Evolutionary conservation across 768 basidiomycete genomes (phyloP), one percentile per base, ranked within the genome.

Genomic region (Termitomyces bulborhizus): DNA sequence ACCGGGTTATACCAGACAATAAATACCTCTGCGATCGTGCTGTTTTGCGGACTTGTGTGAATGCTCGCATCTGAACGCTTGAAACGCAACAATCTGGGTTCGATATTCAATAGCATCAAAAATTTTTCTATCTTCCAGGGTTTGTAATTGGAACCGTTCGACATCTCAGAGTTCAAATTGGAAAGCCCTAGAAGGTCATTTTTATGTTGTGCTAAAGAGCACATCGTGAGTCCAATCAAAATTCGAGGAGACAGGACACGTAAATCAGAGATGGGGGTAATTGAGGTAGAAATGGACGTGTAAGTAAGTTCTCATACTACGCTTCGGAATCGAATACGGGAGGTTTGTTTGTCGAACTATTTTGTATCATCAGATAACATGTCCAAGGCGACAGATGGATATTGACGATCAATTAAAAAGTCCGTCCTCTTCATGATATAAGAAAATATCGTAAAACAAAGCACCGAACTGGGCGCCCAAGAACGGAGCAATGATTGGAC

Each of bases 401-500:
- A 70, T 73, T 53, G 58, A 82, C 83, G 74, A 72, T 60, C 63
- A 65, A 61, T 81, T 84, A 46, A 83, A 63, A 32, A 73, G 59
- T 46, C 76, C 78, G 48, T 86, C 82, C 1, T 72, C 60, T 39
- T 83, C 84, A 31, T 78, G 76, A 64, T 78, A 88, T 53, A 88
- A 60, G 58, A 88, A 75, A 6, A 70, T 53, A 57, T 90, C 87
- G 57, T 90, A 90, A 54, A 81, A 64, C 48, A 82, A 66, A 6
- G 77, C 70, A 9, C 79, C 88, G 26, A 68, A 66, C 60, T 84
- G 77, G 55, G 77, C 85, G n/a, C 88, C 86, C 26, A 80, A 51
- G 59, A 86, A 74, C 4, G 86, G 80, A 1, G 73, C 85, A n/a
- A 86, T 65, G 21, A 86, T 64, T 5, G 84, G 81, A 60, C 80